Evolutionary conservation across 495 filamentous ascomycete species (phyloP).

Genomic region (Antarctomyces pellizariae): DNA sequence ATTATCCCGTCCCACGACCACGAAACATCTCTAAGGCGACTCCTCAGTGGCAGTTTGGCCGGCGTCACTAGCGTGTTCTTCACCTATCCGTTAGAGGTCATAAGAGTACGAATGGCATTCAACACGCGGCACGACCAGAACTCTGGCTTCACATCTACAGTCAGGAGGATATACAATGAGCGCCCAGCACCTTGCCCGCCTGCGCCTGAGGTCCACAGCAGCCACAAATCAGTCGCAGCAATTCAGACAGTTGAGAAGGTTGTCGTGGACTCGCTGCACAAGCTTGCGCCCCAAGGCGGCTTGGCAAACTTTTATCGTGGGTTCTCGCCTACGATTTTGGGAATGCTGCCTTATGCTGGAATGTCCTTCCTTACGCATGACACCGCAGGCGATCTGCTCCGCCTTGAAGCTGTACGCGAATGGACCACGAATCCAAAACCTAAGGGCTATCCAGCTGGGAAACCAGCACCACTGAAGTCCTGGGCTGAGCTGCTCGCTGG

Average conservation of each 20-base stretch:
- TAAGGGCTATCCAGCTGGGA: slow-evolving; percentile 24
- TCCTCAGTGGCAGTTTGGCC: slow-evolving; percentile 57
- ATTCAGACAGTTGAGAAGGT: slow-evolving; percentile 1
- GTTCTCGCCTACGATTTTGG: slow-evolving; percentile 67
- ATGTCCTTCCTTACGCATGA: slow-evolving; percentile 96
- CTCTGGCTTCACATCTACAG: slow-evolving; percentile 44
- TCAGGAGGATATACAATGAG: slow-evolving; percentile 67
- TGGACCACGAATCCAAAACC: slow-evolving; percentile 38
- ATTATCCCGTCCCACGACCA: slow-evolving; percentile 45
- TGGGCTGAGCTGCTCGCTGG: slow-evolving; percentile 77
- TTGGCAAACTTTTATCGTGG: slow-evolving; percentile 85
- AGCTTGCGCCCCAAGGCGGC: slow-evolving; percentile 35
- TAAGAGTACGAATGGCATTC: slow-evolving; percentile 80
- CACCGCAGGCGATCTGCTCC: slow-evolving; percentile 57
- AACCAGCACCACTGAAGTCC: slow-evolving; percentile 35
- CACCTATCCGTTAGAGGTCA: slow-evolving; percentile 84
- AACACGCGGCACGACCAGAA: slow-evolving; percentile 53
- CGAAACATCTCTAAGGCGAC: slow-evolving; percentile 58
- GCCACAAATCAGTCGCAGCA: slow-evolving; percentile 2
- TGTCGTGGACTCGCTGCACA: slow-evolving; percentile 9
- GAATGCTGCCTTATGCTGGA: slow-evolving; percentile 93
- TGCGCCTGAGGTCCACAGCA: not conserved
- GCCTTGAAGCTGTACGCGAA: slow-evolving; percentile 32
- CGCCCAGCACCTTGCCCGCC: slow-evolving; percentile 13
- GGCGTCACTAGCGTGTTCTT: slow-evolving; percentile 81